Evolutionary conservation across 768 basidiomycete genomes (phyloP), one percentile per base, ranked within the genome.

Genomic region (Boletus patriciae): DNA sequence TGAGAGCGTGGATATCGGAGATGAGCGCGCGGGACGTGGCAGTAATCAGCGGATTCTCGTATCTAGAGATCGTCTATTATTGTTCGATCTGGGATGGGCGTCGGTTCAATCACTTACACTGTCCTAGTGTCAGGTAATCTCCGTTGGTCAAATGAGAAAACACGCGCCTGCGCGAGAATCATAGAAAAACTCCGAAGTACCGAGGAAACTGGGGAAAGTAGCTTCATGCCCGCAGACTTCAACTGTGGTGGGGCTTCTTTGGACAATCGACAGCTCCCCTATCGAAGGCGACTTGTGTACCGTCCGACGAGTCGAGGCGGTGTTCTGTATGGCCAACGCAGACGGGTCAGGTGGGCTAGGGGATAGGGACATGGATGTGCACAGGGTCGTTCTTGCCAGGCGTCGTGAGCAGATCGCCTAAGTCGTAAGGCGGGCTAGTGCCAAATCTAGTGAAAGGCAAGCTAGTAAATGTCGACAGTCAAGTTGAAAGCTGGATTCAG

Each of bases 31-130:
- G 83, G 37, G 89, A 88, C 7, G 84, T 87, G 36, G 89, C 87
- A 34, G 88, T 90, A 40, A 92, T 67, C 59, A 88, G 69, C 4
- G 90, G 90, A 64, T 92, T 92, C 74, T 92, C 88, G 65, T 92
- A 92, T 64, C 86, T 88, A 59, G 36, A 37, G 37, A 29, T 29
- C 29, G 33, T 40, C 46, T 5, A 38, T 69, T 12, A 68, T 59
- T 50, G 47, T 23, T 51, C 29, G 13, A 37, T 33, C 31, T 19
- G 18, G 27, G 46, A 46, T 12, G 33, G 25, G 23, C n/a, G 33
- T n/a, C 23, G 44, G 19, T 29, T 44, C 46, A 33, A 36, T 53
- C n/a, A 71, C 64, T 72, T 57, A 72, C 66, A 72, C 69, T 72
- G 15, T 27, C 13, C 13, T 27, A 23, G 42, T 21, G 52, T 65